phyloP scores from a whole-genome alignment of 2,329 filamentous ascomycete genomes.

The Parasarocladium wereldwijsianum region DNA sequence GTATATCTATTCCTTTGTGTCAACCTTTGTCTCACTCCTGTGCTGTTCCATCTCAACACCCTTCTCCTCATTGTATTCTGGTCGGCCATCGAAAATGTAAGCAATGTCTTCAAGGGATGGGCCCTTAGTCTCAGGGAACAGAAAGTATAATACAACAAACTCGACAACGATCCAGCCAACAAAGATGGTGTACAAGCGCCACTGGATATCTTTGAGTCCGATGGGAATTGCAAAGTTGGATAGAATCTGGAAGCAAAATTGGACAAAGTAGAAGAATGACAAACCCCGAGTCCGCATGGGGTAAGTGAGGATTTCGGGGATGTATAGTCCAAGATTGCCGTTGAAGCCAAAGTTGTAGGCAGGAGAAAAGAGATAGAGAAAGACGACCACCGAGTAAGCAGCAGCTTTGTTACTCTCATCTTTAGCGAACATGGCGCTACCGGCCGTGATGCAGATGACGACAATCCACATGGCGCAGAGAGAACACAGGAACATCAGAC shows the following conservation, averaged over 20 bases:
- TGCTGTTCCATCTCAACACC: too few species aligned
- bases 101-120: conserved; percentile 12
- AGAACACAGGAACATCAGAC: conserved; percentile 21
- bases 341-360: conserved; percentile 29
- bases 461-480: conserved; percentile 22
- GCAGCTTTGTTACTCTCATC: conserved; percentile 15
- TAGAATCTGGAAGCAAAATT: conserved; percentile 16
- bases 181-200: conserved; percentile 10
- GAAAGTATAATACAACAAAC: conserved; percentile 10
- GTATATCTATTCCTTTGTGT: too few species aligned
- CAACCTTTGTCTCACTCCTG: too few species aligned
- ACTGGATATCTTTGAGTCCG: conserved; percentile 9
- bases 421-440: conserved; percentile 21
- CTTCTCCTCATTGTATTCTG: neutral
- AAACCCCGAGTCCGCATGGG: conserved; percentile 26
- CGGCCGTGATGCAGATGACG: conserved; percentile 24
- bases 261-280: conserved; percentile 25
- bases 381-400: conserved; percentile 21
- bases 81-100: conserved; percentile 10
- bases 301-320: conserved; percentile 25
- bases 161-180: conserved; percentile 9
- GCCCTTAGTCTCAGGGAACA: conserved; percentile 18
- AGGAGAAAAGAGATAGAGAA: conserved; percentile 25
- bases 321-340: conserved; percentile 26
- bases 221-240: conserved; percentile 20